Conservation (phyloP, 169 alveolate genomes). For the Cryptosporidium viatorum region DNA sequence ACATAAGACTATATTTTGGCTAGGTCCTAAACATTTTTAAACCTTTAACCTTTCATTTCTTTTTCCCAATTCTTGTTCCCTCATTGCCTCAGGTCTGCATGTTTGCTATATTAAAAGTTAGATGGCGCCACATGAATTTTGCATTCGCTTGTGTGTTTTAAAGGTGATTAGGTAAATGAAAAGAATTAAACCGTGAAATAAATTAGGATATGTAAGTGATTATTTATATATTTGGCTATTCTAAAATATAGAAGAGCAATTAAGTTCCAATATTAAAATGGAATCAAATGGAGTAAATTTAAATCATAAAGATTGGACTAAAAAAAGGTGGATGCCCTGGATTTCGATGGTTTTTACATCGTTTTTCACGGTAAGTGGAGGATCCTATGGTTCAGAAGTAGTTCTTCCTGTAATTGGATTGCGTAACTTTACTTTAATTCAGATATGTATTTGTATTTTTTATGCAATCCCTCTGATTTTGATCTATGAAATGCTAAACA, state of each 20-base stretch:
- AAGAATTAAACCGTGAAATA: background rate
- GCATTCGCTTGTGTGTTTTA: conserved; percentile 6
- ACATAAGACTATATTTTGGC: background rate
- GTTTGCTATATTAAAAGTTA: background rate
- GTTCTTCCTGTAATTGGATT: conserved; percentile 59
- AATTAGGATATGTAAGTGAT: background rate
- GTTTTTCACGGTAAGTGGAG: conserved; percentile 69
- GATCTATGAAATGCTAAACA: conserved; percentile 25
- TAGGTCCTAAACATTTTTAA: background rate
- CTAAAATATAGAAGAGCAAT: background rate
- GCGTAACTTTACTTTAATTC: conserved; percentile 31
- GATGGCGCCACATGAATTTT: background rate
- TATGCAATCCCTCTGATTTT: conserved; percentile 56
- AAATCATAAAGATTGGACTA: background rate
- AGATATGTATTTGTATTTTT: conserved; percentile 38
- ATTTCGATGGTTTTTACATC: conserved; percentile 38
- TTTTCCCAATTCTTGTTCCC: background rate
- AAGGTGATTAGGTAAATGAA: background rate
- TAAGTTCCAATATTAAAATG: background rate
- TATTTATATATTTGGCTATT: background rate
- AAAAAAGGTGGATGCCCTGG: conserved; percentile 1
- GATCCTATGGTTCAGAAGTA: conserved; percentile 70
- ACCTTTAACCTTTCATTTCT: background rate
- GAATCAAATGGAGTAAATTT: background rate
- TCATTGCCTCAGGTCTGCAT: background rate